phyloP scores from a whole-genome alignment of 129 eudicot species.

The Silybum marianum region DNA sequence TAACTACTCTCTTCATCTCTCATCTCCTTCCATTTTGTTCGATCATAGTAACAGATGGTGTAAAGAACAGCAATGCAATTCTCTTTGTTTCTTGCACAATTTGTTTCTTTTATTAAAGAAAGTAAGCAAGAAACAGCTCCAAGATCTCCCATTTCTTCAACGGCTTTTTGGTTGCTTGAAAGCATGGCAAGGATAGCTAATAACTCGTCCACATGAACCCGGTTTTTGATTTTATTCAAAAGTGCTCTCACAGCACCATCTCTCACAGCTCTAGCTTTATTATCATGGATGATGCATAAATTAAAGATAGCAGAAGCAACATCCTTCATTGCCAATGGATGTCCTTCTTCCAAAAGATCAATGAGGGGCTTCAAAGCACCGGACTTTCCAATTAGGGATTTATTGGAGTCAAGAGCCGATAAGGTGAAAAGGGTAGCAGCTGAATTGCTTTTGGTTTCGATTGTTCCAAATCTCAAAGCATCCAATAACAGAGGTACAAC shows the following conservation, averaged over 20 bases:
- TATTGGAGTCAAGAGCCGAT: slow-evolving; percentile 89
- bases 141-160: slow-evolving; percentile 83
- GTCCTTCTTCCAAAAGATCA: slow-evolving; percentile 80
- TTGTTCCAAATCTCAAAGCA: slow-evolving; percentile 73
- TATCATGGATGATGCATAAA: slow-evolving; percentile 79
- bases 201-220: slow-evolving; percentile 74
- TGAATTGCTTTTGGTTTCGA: slow-evolving; percentile 74
- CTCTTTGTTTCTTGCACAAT: slow-evolving; percentile 82
- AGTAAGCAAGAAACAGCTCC: slow-evolving; percentile 79
- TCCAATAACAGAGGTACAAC: slow-evolving; percentile 69
- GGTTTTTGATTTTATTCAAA: slow-evolving; percentile 54
- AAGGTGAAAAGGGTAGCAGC: slow-evolving; percentile 95
- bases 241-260: slow-evolving; percentile 81
- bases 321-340: slow-evolving; percentile 80
- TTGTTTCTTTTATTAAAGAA: slow-evolving; percentile 60
- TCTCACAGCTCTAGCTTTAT: slow-evolving; percentile 80
- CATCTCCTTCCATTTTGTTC: slow-evolving; percentile 80
- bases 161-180: slow-evolving; percentile 71
- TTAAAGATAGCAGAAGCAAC: slow-evolving; percentile 91
- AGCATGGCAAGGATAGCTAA: slow-evolving; percentile 91
- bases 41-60: slow-evolving; percentile 72
- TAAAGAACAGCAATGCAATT: slow-evolving; percentile 75
- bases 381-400: slow-evolving; percentile 71
- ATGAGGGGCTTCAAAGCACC: slow-evolving; percentile 81
- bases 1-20: slow-evolving; percentile 72